Evolutionary conservation across 2,329 filamentous ascomycete genomes (phyloP), one percentile per base, ranked within the genome.

Genomic region (Aschersonia sp.): DNA sequence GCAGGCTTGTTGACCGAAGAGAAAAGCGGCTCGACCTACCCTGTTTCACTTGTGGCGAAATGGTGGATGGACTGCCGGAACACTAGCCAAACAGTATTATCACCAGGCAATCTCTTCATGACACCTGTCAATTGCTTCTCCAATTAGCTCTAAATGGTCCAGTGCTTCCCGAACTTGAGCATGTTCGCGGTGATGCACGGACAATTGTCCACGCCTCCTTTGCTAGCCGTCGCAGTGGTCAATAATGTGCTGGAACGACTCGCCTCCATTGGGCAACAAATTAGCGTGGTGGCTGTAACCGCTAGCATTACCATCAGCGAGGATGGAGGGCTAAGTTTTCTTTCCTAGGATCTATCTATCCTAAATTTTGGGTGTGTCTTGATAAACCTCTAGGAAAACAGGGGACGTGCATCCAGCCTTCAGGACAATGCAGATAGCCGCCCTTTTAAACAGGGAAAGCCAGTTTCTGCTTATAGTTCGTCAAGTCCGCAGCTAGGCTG

Each of bases 241-340:
- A 54, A 86, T 79, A 53, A 84, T 82, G 51, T 74, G 68, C 62
- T 83, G 79, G 45, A 73, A 70, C 31, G 68, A 61, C 51, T 75
- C 69, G 54, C 87, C 78, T 85, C 85, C 88, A 12, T 76, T 83
- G 52, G 83, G 78, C 53, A 84, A 63, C 65, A 88, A 87, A 62
- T 88, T 83, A 45, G 72, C 82, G 63, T 87, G 83, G 51, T 74
- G 73, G 55, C 77, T 78, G 66, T 76, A 86, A 48, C 83, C 84
- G 8, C 83, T 85, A 14, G 71, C 68, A 49, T 88, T 83, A 43
- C 83, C 83, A 57, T 79, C 80, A 53, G 81, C 68, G 42, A 85
- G 75, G 47, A 86, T 78, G 56, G 85, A 86, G 9, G 79, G 80
- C 64, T 78, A 75, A 30, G 58, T 60, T 55, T 73, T 75, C 51